A percentile compares a stretch with the other conserved stretches of the same genome.
phyloP scores from a whole-genome alignment of 768 basidiomycete genomes.

The Hebeloma cylindrosporum region DNA sequence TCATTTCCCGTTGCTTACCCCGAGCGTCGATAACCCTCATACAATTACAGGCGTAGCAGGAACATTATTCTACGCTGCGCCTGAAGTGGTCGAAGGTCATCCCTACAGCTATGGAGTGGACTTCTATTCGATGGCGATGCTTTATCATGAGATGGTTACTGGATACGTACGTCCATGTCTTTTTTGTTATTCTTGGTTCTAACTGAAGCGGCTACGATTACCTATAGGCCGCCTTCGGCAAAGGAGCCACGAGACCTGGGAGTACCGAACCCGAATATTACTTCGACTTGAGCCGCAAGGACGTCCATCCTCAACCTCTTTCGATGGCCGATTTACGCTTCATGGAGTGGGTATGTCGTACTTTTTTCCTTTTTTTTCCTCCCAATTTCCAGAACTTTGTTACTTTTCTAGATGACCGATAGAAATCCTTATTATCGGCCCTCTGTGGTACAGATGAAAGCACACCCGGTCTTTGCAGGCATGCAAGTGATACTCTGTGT shows the following conservation, averaged over 20 bases:
- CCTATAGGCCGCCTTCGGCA: constrained; percentile 8
- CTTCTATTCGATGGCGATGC: constrained; percentile 21
- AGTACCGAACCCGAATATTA: constrained; percentile 2
- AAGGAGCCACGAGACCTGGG: constrained; percentile 1
- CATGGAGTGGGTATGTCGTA: constrained; percentile 14
- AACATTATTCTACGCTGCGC: constrained; percentile 92
- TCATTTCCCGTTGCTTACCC: constrained; percentile 18
- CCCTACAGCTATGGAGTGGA: constrained; percentile 50
- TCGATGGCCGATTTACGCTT: constrained; percentile 18
- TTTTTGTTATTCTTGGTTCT: neutral
- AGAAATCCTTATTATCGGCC: constrained; percentile 16
- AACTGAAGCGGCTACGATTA: neutral
- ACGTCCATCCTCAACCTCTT: constrained; percentile 16
- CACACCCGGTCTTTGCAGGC: constrained; percentile 14
- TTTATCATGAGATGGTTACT: constrained; percentile 24
- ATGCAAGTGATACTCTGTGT: no score
- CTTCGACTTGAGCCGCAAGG: constrained; percentile 15
- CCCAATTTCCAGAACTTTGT: neutral
- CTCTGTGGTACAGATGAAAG: constrained; percentile 18
- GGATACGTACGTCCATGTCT: constrained; percentile 15
- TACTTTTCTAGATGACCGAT: constrained; percentile 16
- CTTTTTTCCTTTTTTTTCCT: neutral
- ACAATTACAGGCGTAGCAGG: constrained; percentile 51
- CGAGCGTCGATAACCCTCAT: constrained; percentile 23
- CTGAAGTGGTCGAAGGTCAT: constrained; percentile 87